Percentiles rank a stretch among this genome's conserved stretches.
Conservation (phyloP, 2,329 filamentous ascomycete genomes). For the Capronia americana region DNA sequence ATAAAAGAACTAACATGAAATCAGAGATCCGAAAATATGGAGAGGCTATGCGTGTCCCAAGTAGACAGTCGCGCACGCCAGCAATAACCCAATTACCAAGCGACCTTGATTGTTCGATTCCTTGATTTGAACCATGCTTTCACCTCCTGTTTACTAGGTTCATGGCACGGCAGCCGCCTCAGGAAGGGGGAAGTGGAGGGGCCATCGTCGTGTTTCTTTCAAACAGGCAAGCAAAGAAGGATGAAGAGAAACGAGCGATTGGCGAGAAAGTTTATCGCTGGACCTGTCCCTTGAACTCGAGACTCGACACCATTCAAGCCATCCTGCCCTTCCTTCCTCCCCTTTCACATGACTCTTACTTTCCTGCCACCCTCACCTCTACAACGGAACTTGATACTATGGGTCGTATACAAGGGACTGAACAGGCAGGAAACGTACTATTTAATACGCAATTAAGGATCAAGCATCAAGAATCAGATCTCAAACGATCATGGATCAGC, state of each 20-base stretch:
- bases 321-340: too few species aligned
- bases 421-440: too few species aligned
- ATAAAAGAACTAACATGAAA: neutral
- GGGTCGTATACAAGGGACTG: too few species aligned
- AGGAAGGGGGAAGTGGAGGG: neutral
- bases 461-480: too few species aligned
- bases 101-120: neutral
- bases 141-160: neutral
- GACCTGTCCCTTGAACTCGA: neutral
- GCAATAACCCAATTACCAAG: neutral
- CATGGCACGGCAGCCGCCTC: neutral
- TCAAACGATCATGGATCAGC: too few species aligned
- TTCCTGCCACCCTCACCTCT: too few species aligned
- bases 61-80: neutral
- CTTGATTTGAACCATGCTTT: neutral
- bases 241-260: neutral
- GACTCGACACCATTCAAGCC: neutral
- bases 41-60: constrained; percentile 5
- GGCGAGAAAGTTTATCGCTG: neutral
- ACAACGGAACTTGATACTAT: too few species aligned
- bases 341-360: neutral
- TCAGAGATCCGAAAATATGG: neutral
- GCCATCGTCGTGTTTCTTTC: too few species aligned
- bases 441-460: too few species aligned
- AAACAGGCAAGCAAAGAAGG: neutral